Evolutionary conservation across 257 asterid species (phyloP), one percentile per base, ranked within the genome.

Genomic region (Ligustrum vulgare): DNA sequence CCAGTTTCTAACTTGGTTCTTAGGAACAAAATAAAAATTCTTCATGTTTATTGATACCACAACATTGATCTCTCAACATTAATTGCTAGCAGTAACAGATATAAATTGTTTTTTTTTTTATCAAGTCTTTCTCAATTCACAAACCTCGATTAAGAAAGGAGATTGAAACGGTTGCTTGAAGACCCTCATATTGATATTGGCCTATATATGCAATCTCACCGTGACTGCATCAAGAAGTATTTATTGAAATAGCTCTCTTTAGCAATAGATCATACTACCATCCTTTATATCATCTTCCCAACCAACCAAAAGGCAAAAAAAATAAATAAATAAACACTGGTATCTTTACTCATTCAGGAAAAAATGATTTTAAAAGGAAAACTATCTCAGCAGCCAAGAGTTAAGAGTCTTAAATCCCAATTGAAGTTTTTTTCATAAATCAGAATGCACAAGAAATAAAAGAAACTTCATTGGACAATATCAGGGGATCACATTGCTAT

Each of bases 11-110:
- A 15, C 20, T 45, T 45, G 56, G 56, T 45, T 45, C 13, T 6
- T 15, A 58, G 36, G 33, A 76, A 32, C 8, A 62, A 36, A 41
- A 41, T 2, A 41, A 41, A 41, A 41, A 41, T 31, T 33, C 6
- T 3, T 22, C 37, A 64, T 7, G 36, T 15, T 31, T 22, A 31
- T 32, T n/a, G 62, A 25, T 28, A 76, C 33, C 28, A 56, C 18
- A 23, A 23, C 70, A 72, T 31, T 37, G 35, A 49, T 39, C 23
- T 3, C 58, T 16, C 43, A 45, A 39, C 34, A 43, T 36, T 10
- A 31, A 32, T 63, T 66, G 36, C 54, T 41, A 51, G 62, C 43
- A 67, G 73, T 41, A 51, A 69, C 43, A 67, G 73, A 72, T 0
- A 45, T 32, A 25, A 62, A 58, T 18, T 28, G 18, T 25, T 64